These are phyloP conservation scores for Ogataea angusta DNA, from an alignment of 805 yeast genomes.

Conservation along the genomic window DNA sequence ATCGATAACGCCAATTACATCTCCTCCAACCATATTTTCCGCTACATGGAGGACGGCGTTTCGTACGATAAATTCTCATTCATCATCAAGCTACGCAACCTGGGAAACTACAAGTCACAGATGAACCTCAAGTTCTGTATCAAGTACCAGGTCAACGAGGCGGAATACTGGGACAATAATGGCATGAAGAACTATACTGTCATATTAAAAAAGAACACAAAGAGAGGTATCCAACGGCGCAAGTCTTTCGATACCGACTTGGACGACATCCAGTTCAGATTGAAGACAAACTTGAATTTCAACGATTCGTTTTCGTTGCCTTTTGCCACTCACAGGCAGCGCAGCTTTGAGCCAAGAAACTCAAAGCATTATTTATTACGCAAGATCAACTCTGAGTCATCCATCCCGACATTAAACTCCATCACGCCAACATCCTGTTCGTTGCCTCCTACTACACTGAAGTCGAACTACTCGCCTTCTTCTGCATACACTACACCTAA, in stretches of 20 bases:
- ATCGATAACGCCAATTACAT: constrained; percentile 34
- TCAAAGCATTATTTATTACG: constrained; percentile 28
- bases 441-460: constrained; percentile 9
- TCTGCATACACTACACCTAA: constrained; percentile 14
- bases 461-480: constrained; percentile 8
- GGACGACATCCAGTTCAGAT: constrained; percentile 29
- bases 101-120: constrained; percentile 21
- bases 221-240: constrained; percentile 8
- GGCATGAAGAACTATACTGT: constrained; percentile 37
- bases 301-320: constrained; percentile 24
- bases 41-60: constrained; percentile 33
- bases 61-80: constrained; percentile 46
- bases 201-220: constrained; percentile 27
- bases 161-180: constrained; percentile 41
- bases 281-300: constrained; percentile 31
- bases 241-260: constrained; percentile 16
- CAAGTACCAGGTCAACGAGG: constrained; percentile 34
- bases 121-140: constrained; percentile 40
- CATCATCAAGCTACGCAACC: constrained; percentile 40
- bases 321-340: constrained; percentile 4
- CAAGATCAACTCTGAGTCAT: constrained; percentile 32
- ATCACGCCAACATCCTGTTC: constrained; percentile 5
- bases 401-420: constrained; percentile 19
- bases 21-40: constrained; percentile 38
- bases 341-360: constrained; percentile 19